Base-by-base conservation (phyloP, 495 filamentous ascomycete species). In the Pyrenula aspistea region DNA sequence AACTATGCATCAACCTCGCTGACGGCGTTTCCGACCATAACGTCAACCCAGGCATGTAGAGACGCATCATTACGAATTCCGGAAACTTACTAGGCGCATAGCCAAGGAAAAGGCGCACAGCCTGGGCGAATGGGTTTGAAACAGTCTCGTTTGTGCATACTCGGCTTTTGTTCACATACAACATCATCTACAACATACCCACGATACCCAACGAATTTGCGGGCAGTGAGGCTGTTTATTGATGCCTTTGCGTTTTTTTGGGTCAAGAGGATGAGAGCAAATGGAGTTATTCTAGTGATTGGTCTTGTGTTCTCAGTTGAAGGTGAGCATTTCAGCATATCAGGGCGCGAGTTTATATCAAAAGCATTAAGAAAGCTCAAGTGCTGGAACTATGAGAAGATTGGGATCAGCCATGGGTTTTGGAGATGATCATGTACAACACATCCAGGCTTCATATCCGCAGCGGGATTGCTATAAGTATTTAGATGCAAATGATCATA, bases 1-100 rank as follows among this genome's bases (percentile, higher is more conserved):
- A 97, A 71, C 84, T 99, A 42, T 74, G 97, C 55, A 95, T 99
- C 73, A 96, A 96, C 68, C 83, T 99, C 51, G 93, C 90, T 24
- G 93, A 99, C 71, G 91, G 88, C 65, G 86, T 93, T 58, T 84
- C 86, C 57, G 89, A 93, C 49, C 72, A 73, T 54, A 70, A 66
- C 50, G 66, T 70, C 57, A 67, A 69, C 59, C 64, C 71, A 61
- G 73, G 72, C 55, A 76, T 79, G 71, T 80, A 74, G 74, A 65
- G 67, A 67, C 31, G 4, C 31, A 15, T 42, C 15, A 8, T 42
- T 42, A 48, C 49, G 22, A 48, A 50, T 24, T 15, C n/a, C n/a
- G n/a, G n/a, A n/a, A n/a, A n/a, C n/a, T n/a, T n/a, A n/a, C n/a
- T n/a, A n/a, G n/a, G n/a, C n/a, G n/a, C n/a, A n/a, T n/a, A n/a